phyloP scores from a whole-genome alignment of 1,284 basidiomycete genomes.

The Leccinum solheimii region DNA sequence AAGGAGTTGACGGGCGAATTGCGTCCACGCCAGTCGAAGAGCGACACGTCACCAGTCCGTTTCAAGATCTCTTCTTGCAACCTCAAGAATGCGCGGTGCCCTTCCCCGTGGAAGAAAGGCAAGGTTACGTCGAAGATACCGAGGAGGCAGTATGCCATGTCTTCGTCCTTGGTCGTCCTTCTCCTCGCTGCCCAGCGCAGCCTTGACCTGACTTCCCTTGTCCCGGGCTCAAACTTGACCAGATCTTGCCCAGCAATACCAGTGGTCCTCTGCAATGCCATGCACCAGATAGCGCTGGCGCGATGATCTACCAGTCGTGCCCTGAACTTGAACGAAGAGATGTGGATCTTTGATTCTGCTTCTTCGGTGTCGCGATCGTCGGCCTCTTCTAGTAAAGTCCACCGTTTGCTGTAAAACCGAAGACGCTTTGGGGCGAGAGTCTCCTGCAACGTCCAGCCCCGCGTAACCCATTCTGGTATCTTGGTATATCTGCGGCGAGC shows the following conservation, averaged over 20 bases:
- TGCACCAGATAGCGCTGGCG: slow-evolving; percentile 8
- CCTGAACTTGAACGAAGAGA: slow-evolving; percentile 24
- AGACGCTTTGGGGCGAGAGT: slow-evolving; percentile 27
- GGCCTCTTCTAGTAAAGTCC: slow-evolving; percentile 28
- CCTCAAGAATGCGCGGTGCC: slow-evolving; percentile 26
- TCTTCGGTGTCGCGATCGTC: slow-evolving; percentile 17
- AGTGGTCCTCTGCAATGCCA: slow-evolving; percentile 15
- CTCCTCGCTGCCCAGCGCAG: slow-evolving; percentile 26
- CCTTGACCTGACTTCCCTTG: slow-evolving; percentile 19
- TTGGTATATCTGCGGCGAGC: slow-evolving; percentile 2
- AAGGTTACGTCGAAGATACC: slow-evolving; percentile 30
- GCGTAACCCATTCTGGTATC: slow-evolving; percentile 22
- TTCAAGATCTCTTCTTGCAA: slow-evolving; percentile 33
- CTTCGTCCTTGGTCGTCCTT: slow-evolving; percentile 27
- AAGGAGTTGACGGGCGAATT: slow-evolving; percentile 26
- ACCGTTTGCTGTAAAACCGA: slow-evolving; percentile 28
- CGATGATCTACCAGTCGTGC: slow-evolving; percentile 26
- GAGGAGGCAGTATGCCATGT: slow-evolving; percentile 29
- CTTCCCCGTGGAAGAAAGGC: slow-evolving; percentile 27
- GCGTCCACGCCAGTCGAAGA: slow-evolving; percentile 36
- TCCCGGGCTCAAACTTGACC: slow-evolving; percentile 17
- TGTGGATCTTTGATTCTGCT: slow-evolving; percentile 10
- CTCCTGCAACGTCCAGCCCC: slow-evolving; percentile 34
- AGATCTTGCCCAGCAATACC: slow-evolving; percentile 12
- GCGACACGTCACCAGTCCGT: slow-evolving; percentile 26